Base-by-base conservation (phyloP, 2,329 filamentous ascomycete genomes). In the Talaromyces sp. region DNA sequence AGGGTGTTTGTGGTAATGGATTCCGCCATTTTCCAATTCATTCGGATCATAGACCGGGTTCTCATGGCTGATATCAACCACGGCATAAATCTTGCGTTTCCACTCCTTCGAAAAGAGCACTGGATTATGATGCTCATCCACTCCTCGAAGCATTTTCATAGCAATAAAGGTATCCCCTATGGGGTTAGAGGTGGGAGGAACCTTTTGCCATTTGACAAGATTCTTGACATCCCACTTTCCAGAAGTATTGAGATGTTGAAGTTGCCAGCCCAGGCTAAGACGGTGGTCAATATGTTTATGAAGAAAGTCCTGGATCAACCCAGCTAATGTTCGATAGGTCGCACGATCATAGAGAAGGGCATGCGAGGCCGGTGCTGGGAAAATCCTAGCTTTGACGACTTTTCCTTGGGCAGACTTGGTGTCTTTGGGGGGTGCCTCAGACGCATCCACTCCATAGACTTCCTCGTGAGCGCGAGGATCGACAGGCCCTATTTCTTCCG, bases 181-280 rank as follows among this genome's bases (percentile, higher is more conserved):
- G 3, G 89, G 87, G 1, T 84, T 82, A 0, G 91, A 96, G 1
- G 96, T 90, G 0, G 92, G 90, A 1, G 80, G 76, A 0, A 96
- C 89, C 18, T 86, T 87, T 73, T 91, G 85, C 94, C 94, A 98
- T 72, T 98, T 98, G 63, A 85, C 87, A 10, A 97, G 82, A 70
- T 98, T 98, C 78, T 98, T 98, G 67, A 98, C 92, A 71, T 97
- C 94, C 94, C 94, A 98, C 78, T 98, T 98, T 3, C 93, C 93
- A 67, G 92, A 90, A 1, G 89, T 91, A 2, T 90, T 91, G 28
- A 98, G 85, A 69, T 95, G 89, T 68, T 94, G 90, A 16, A 98
- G 81, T 75, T 98, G 94, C 93, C 94, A 98, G 51, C 89, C 91
- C 31, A 94, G 85, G 1, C 87, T 90, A 14, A 97, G 83, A 8